A percentile compares a stretch with the other conserved stretches of the same genome.
These are phyloP conservation scores for Trichoderma sp. DNA, from an alignment of 2,329 filamentous ascomycete species.

Conservation along the genomic window DNA sequence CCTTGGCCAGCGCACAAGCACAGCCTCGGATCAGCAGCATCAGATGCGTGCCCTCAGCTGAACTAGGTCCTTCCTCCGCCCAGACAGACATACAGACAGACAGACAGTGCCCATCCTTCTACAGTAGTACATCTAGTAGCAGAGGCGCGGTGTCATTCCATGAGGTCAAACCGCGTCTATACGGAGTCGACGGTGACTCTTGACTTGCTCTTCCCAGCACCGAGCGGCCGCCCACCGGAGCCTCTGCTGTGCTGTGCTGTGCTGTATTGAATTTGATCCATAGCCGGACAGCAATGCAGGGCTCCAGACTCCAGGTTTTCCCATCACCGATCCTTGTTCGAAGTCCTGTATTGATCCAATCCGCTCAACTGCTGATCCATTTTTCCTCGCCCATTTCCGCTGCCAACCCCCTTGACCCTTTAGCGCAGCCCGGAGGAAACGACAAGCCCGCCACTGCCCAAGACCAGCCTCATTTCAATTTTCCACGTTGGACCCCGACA, in stretches of 20 bases:
- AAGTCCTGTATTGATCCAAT: not conserved
- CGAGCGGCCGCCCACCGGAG: constrained; percentile 6
- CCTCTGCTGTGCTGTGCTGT: not conserved
- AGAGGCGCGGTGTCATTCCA: not conserved
- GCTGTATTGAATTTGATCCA: no score
- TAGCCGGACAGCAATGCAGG: not conserved
- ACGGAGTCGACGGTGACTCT: no score
- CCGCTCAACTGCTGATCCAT: not conserved
- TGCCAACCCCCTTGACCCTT: constrained; percentile 9
- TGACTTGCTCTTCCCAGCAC: not conserved
- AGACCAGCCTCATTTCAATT: constrained; percentile 18
- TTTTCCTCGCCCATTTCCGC: constrained; percentile 9
- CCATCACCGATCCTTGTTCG: not conserved
- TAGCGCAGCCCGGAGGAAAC: constrained; percentile 13
- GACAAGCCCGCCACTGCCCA: constrained; percentile 14
- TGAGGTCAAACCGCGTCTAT: no score
- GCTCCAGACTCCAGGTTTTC: constrained; percentile 5
- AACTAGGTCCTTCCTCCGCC: not conserved
- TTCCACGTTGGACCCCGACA: constrained; percentile 6
- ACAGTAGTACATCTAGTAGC: not conserved
- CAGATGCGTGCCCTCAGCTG: not conserved
- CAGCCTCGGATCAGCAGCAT: constrained; percentile 8
- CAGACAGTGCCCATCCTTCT: not conserved
- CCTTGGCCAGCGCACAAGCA: not conserved
- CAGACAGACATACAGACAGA: no score